These are phyloP conservation scores for Blastobotrys serpentis DNA, from an alignment of 1,139 yeast species.

Conservation along the genomic window DNA sequence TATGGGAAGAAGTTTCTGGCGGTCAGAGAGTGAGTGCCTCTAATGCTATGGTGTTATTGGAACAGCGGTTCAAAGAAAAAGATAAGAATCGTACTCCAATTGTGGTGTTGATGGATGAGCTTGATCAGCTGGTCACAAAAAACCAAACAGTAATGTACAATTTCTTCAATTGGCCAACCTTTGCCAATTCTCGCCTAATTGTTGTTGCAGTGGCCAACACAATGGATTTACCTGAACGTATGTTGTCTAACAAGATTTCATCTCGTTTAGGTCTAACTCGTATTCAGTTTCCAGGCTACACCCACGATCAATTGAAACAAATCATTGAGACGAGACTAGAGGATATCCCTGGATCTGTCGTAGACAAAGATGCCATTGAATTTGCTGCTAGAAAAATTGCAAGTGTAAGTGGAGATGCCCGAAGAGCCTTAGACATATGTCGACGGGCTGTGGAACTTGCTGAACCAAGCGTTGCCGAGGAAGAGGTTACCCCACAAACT, in stretches of 20 bases:
- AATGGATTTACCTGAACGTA: constrained; percentile 93
- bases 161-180: constrained; percentile 96
- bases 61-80: constrained; percentile 48
- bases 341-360: constrained; percentile 41
- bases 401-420: constrained; percentile 95
- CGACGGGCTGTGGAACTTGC: constrained; percentile 90
- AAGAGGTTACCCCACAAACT: constrained; percentile 35
- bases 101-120: constrained; percentile 83
- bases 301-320: constrained; percentile 69
- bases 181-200: constrained; percentile 70
- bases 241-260: constrained; percentile 81
- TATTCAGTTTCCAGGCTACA: constrained; percentile 85
- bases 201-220: constrained; percentile 96
- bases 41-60: constrained; percentile 60
- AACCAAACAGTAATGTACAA: constrained; percentile 90
- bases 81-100: constrained; percentile 49
- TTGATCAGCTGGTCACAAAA: constrained; percentile 86
- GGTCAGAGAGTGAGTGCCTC: constrained; percentile 56
- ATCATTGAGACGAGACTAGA: constrained; percentile 74
- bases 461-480: constrained; percentile 41
- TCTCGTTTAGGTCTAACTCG: constrained; percentile 88
- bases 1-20: constrained; percentile 76
- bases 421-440: constrained; percentile 87
- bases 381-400: constrained; percentile 94
- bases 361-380: constrained; percentile 77